phyloP scores from a whole-genome alignment of 352 stramenopile species.

The Phytophthora fragariae region DNA sequence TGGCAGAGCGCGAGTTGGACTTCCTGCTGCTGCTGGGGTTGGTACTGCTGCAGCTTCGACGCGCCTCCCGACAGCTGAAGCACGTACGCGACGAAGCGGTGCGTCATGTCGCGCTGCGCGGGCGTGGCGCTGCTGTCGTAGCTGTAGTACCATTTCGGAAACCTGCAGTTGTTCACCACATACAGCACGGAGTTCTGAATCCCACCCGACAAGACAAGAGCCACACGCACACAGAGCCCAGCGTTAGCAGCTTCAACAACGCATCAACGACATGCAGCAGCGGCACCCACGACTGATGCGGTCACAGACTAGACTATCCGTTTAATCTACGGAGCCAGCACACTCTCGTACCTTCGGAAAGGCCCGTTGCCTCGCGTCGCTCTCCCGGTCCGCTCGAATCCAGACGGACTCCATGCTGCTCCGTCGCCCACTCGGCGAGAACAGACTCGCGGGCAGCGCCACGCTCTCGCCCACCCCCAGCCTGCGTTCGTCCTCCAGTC shows the following conservation, averaged over 20 bases:
- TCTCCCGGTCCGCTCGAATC: slow-evolving; percentile 30
- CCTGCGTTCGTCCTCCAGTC: background rate
- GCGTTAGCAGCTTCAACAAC: background rate
- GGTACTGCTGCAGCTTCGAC: background rate
- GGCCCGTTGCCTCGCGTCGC: slow-evolving; percentile 28
- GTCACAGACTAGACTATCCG: no score
- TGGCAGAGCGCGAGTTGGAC: background rate
- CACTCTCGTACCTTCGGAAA: slow-evolving; percentile 10
- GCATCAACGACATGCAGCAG: no score
- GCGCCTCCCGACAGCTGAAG: slow-evolving; percentile 9
- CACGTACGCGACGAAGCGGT: slow-evolving; percentile 40
- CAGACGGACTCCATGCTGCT: slow-evolving; percentile 20
- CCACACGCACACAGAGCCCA: background rate
- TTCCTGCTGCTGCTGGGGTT: background rate
- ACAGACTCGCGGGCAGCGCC: background rate
- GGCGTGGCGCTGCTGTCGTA: slow-evolving; percentile 47
- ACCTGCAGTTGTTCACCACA: slow-evolving; percentile 40
- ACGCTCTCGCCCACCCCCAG: background rate
- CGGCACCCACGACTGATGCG: background rate
- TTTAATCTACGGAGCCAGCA: background rate
- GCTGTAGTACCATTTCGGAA: slow-evolving; percentile 44
- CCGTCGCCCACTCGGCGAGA: background rate
- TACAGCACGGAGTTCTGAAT: slow-evolving; percentile 39
- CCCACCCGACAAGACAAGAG: background rate
- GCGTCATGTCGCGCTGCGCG: slow-evolving; percentile 43